A percentile compares a stretch with the other conserved stretches of the same genome.
phyloP scores from a whole-genome alignment of 2,329 filamentous ascomycete species.

The Colletotrichum graminicola region DNA sequence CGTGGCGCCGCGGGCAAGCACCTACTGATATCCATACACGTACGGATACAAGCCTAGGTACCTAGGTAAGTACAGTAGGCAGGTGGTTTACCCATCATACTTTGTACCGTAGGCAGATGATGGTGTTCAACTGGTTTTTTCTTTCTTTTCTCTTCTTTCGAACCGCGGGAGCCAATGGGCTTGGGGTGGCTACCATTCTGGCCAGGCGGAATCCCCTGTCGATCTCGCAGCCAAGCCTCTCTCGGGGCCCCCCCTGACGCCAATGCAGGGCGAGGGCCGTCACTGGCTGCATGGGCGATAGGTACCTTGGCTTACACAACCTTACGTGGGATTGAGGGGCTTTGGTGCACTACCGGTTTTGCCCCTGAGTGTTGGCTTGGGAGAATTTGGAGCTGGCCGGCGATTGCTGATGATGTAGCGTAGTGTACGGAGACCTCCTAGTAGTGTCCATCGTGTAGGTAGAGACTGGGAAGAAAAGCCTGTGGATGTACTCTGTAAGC shows the following conservation, averaged over 20 bases:
- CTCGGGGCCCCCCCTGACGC: conserved; percentile 24
- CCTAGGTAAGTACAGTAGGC: too few species aligned
- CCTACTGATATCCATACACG: neutral
- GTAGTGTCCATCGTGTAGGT: neutral
- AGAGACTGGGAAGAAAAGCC: neutral
- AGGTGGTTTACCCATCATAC: too few species aligned
- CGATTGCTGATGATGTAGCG: conserved; percentile 4
- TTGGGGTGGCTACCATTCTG: conserved; percentile 8
- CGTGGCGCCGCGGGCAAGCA: conserved; percentile 18
- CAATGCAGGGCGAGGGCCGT: conserved; percentile 29
- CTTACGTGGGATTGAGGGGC: neutral
- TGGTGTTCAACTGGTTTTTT: too few species aligned
- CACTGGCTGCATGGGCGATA: neutral
- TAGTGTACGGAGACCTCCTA: too few species aligned
- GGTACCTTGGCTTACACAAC: neutral
- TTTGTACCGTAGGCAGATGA: too few species aligned
- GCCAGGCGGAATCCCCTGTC: conserved; percentile 1
- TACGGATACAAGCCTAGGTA: too few species aligned
- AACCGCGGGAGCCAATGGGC: conserved; percentile 30
- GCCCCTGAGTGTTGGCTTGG: conserved; percentile 1
- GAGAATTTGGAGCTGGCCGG: neutral
- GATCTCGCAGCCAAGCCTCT: conserved; percentile 18
- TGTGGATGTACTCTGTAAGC: too few species aligned
- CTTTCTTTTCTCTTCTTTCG: neutral
- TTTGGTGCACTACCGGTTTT: neutral